phyloP scores from a whole-genome alignment of 176 grass and related monocot species.

The Lolium perenne region DNA sequence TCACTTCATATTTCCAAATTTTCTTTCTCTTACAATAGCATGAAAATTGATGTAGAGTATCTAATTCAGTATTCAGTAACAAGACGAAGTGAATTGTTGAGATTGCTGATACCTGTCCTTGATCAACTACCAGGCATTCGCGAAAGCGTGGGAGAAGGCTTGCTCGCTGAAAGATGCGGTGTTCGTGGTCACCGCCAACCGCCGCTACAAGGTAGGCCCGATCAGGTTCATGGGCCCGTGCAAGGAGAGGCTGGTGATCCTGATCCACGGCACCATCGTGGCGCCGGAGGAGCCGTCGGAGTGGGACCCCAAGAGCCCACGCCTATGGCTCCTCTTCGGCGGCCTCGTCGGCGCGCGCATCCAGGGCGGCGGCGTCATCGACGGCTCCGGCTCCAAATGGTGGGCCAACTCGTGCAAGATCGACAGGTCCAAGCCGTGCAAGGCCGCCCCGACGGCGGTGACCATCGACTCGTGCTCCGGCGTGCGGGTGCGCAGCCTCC shows the following conservation, averaged over 20 bases:
- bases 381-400: slow-evolving; percentile 95
- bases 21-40: too few relatives aligned
- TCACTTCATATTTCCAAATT: too few relatives aligned
- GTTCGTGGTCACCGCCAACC: slow-evolving; percentile 63
- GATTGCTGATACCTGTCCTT: too few relatives aligned
- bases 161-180: slow-evolving; percentile 78
- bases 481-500: slow-evolving; percentile 57
- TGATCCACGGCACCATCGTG: slow-evolving; percentile 81
- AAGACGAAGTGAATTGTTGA: too few relatives aligned
- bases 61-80: too few relatives aligned
- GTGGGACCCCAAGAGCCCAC: slow-evolving; percentile 73
- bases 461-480: slow-evolving; percentile 70
- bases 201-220: slow-evolving; percentile 67
- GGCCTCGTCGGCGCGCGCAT: slow-evolving; percentile 68
- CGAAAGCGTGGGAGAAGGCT: slow-evolving; percentile 66
- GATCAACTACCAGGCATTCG: slow-evolving; percentile 56
- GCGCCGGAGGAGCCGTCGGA: slow-evolving; percentile 74
- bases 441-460: slow-evolving; percentile 72
- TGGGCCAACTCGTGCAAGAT: slow-evolving; percentile 98
- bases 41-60: too few relatives aligned
- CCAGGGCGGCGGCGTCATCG: slow-evolving; percentile 84
- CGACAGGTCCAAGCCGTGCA: slow-evolving; percentile 82
- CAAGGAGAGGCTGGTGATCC: slow-evolving; percentile 55
- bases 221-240: slow-evolving; percentile 74
- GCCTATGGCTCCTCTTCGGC: slow-evolving; percentile 72